Percentiles rank a stretch among this genome's conserved stretches.
These are phyloP conservation scores for Cercophora newfieldiana DNA, from an alignment of 495 filamentous ascomycete species.

Conservation along the genomic window DNA sequence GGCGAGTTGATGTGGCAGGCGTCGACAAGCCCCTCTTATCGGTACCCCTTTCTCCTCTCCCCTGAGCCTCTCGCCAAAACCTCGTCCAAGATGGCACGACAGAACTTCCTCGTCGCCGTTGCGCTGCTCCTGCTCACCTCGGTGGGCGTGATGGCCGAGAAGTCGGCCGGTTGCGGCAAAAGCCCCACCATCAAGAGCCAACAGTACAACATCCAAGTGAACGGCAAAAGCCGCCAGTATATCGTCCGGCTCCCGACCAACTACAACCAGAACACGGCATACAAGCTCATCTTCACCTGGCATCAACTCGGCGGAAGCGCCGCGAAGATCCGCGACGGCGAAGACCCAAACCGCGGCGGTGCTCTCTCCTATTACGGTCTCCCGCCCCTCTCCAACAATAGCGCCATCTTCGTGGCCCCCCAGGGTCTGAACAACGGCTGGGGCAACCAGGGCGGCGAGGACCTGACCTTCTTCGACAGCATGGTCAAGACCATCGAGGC, in stretches of 20 bases:
- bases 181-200: slow-evolving; percentile 33
- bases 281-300: slow-evolving; percentile 45
- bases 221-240: slow-evolving; percentile 36
- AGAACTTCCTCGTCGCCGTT: slow-evolving; percentile 6
- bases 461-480: slow-evolving; percentile 43
- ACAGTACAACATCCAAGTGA: slow-evolving; percentile 34
- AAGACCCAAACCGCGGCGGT: slow-evolving; percentile 32
- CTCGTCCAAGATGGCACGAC: background rate
- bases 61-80: background rate
- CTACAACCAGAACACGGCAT: slow-evolving; percentile 44
- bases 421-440: slow-evolving; percentile 50
- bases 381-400: slow-evolving; percentile 37
- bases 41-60: background rate
- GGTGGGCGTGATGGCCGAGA: slow-evolving; percentile 13
- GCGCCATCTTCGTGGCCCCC: slow-evolving; percentile 47
- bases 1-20: background rate
- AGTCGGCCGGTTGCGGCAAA: slow-evolving; percentile 46
- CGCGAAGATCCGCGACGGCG: slow-evolving; percentile 40
- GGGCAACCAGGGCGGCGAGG: slow-evolving; percentile 46
- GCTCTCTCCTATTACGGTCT: slow-evolving; percentile 45
- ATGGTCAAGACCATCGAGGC: slow-evolving; percentile 40
- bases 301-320: slow-evolving; percentile 44
- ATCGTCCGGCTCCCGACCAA: slow-evolving; percentile 42
- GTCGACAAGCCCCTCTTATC: background rate
- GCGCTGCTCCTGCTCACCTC: slow-evolving; percentile 1